Base-by-base conservation (phyloP, 257 asterid genomes). In the Verbascum thapsus region DNA sequence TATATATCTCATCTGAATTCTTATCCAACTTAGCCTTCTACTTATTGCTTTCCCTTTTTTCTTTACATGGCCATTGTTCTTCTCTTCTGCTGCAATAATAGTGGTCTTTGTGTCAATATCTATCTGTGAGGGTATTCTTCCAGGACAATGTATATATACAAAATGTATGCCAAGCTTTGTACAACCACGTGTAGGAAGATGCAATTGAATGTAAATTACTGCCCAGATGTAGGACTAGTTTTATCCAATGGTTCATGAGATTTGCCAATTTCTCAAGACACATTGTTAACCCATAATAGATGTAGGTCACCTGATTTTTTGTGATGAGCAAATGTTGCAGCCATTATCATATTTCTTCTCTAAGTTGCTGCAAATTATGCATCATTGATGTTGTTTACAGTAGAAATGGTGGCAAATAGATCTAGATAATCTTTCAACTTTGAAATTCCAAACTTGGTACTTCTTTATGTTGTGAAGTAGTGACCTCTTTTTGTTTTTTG, bases 61-160 rank as follows among this genome's bases (percentile, higher is more conserved):
- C n/a, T n/a, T n/a, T n/a, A n/a, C 41, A 35, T 13, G 17, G 8
- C 18, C 32, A 26, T 26, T 26, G 2, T 1, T 26, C 5, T 40
- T n/a, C n/a, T n/a, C n/a, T 40, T 53, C 20, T 43, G 56, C 57
- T n/a, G n/a, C n/a, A n/a, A n/a, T n/a, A 75, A 70, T 72, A n/a
- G n/a, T n/a, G n/a, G n/a, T n/a, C n/a, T 82, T 41, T 58, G 77
- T 34, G 74, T 63, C 50, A 67, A 64, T 68, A 15, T 66, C 58
- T 26, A 26, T 76, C 79, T 71, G 64, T 43, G 63, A 77, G 45
- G 76, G 75, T 40, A 72, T 50, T 53, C 40, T 40, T 53, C 32
- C 17, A 47, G 41, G 3, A 7, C 37, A 11, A 12, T 30, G 44
- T 50, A 30, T 51, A 6, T 22, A 34, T 3, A 35, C 7, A 47